These are phyloP conservation scores for Epichloe gansuensis DNA, from an alignment of 2,329 filamentous ascomycete species.

Conservation along the genomic window DNA sequence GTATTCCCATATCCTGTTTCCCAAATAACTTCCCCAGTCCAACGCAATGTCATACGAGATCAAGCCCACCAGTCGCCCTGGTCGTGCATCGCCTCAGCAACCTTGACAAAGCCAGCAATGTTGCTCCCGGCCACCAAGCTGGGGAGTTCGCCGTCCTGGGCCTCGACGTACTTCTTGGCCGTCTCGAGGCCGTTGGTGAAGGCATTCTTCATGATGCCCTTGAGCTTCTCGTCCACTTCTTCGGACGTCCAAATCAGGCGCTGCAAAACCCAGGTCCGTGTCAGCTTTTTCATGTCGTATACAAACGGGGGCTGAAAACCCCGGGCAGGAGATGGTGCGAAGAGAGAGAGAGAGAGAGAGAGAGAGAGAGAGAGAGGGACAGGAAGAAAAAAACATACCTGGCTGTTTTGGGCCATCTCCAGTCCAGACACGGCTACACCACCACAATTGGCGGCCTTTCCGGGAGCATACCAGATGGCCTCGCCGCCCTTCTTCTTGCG, in stretches of 20 bases:
- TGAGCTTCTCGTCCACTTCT: constrained; percentile 84
- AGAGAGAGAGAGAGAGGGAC: not conserved
- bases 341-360: not conserved
- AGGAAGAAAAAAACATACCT: constrained; percentile 11
- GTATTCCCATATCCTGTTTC: not conserved
- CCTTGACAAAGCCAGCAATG: constrained; percentile 97
- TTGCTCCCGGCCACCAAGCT: constrained; percentile 88
- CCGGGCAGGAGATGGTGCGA: not conserved
- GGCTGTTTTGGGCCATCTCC: constrained; percentile 98
- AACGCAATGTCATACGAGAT: not conserved
- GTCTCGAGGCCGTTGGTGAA: constrained; percentile 85
- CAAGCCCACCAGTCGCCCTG: constrained; percentile 81
- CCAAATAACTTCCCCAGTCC: no score
- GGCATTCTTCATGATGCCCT: constrained; percentile 87
- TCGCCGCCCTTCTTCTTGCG: constrained; percentile 55
- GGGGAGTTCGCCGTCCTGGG: constrained; percentile 72
- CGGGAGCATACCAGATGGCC: constrained; percentile 90
- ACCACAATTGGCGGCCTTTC: constrained; percentile 94
- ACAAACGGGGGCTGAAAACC: no score
- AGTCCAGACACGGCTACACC: constrained; percentile 95
- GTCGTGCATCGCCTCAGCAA: constrained; percentile 85
- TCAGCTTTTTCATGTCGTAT: not conserved
- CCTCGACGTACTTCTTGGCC: constrained; percentile 74
- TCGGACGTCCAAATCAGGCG: constrained; percentile 76
- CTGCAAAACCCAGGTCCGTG: constrained; percentile 20